Percentiles rank a stretch among this genome's conserved stretches.
phyloP scores from a whole-genome alignment of 345 rosid genomes.

The Barbarea vulgaris region DNA sequence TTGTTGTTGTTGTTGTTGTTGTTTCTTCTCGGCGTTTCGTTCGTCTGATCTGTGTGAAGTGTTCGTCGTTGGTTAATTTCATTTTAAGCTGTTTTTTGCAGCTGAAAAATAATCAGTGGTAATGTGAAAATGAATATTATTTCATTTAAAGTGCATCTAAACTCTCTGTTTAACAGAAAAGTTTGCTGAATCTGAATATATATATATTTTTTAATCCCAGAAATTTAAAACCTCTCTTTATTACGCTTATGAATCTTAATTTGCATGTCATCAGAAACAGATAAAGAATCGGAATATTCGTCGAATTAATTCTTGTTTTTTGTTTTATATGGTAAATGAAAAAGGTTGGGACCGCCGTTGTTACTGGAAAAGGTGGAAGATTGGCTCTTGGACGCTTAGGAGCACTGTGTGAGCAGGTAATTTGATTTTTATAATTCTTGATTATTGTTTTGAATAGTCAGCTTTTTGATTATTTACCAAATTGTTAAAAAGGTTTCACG shows the following conservation, averaged over 20 bases:
- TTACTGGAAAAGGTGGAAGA: constrained; percentile 90
- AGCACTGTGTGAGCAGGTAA: constrained; percentile 90
- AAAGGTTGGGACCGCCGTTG: constrained; percentile 99
- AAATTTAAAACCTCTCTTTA: constrained; percentile 2
- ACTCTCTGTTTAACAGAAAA: not conserved
- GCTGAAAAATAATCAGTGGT: not conserved
- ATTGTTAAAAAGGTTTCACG: constrained; percentile 18
- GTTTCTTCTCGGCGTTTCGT: constrained; percentile 14
- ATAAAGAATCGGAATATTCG: constrained; percentile 2
- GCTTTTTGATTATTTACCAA: not conserved
- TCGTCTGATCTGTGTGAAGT: constrained; percentile 29
- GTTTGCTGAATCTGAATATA: constrained; percentile 17
- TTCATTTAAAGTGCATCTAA: constrained; percentile 7
- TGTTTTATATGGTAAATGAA: not conserved
- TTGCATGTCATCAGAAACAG: constrained; percentile 25
- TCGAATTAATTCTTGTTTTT: not conserved
- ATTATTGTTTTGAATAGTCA: not conserved
- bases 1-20: not conserved
- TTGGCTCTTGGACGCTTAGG: constrained; percentile 94
- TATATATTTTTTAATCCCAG: not conserved
- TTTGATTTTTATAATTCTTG: not conserved
- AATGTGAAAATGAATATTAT: not conserved
- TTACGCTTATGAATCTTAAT: constrained; percentile 16
- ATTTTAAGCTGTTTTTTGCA: not conserved
- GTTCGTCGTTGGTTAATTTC: constrained; percentile 23